Conservation (phyloP, 805 yeast genomes). For the Lipomyces japonicus region DNA sequence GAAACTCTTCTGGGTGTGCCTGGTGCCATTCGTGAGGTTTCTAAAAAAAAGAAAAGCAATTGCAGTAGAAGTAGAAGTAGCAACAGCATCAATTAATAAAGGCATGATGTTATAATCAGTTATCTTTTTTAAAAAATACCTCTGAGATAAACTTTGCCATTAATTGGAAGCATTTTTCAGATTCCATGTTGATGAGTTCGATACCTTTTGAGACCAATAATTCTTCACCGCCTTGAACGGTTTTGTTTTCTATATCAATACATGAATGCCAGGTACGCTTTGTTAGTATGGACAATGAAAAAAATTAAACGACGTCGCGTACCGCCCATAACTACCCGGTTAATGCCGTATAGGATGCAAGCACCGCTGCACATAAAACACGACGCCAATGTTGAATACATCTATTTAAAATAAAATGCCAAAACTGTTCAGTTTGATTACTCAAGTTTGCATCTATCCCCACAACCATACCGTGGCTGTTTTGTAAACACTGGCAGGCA, state of each 20-base stretch:
- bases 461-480: constrained; percentile 56
- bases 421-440: not conserved
- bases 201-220: constrained; percentile 64
- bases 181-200: constrained; percentile 38
- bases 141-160: constrained; percentile 77
- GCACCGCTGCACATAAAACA: constrained; percentile 97
- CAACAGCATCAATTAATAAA: too few relatives aligned
- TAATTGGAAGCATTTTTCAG: constrained; percentile 46
- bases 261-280: not conserved
- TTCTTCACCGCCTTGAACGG: constrained; percentile 79
- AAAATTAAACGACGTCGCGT: not conserved
- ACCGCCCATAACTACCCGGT: constrained; percentile 75
- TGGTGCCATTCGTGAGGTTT: constrained; percentile 28
- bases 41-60: not conserved
- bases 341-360: constrained; percentile 79
- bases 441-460: not conserved
- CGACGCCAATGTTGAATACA: constrained; percentile 90
- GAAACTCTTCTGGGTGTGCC: constrained; percentile 29
- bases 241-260: constrained; percentile 58
- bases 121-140: constrained; percentile 7
- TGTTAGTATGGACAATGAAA: not conserved
- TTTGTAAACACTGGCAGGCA: constrained; percentile 73
- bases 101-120: not conserved
- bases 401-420: constrained; percentile 27
- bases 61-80: too few relatives aligned